phyloP scores from a whole-genome alignment of 2,329 filamentous ascomycete genomes.

The Zopfia rhizophila region DNA sequence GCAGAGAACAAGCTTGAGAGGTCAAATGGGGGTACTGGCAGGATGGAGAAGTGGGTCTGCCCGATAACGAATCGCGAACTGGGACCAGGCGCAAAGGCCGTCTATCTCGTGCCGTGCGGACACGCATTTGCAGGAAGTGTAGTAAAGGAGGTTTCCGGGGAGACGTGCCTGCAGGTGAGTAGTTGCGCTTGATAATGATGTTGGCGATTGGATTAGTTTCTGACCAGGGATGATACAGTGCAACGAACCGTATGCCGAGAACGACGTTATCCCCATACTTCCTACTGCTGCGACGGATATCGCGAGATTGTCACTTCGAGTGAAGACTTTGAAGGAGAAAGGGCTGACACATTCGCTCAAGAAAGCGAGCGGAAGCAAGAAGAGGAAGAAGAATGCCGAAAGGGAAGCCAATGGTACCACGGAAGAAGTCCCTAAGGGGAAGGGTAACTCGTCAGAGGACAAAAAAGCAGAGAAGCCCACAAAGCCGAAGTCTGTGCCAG shows the following conservation, averaged over 20 bases:
- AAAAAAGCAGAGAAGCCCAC: constrained; percentile 29
- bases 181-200: not conserved
- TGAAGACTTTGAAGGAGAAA: constrained; percentile 73
- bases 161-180: constrained; percentile 67
- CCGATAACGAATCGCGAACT: constrained; percentile 88
- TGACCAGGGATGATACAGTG: constrained; percentile 64
- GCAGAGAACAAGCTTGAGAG: constrained; percentile 50
- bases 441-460: constrained; percentile 29
- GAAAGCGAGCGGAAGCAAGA: constrained; percentile 73
- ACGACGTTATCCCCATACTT: constrained; percentile 86
- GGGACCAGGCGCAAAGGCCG: constrained; percentile 79
- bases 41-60: constrained; percentile 76
- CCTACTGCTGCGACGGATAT: constrained; percentile 77
- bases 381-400: constrained; percentile 77
- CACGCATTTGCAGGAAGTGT: constrained; percentile 92
- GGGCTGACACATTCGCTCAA: constrained; percentile 89
- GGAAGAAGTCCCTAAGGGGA: constrained; percentile 19
- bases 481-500: constrained; percentile 14
- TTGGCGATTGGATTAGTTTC: constrained; percentile 1
- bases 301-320: constrained; percentile 71
- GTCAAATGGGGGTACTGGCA: constrained; percentile 54
- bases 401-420: constrained; percentile 54
- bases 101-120: constrained; percentile 93
- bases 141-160: constrained; percentile 79
- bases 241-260: constrained; percentile 74